phyloP scores from a whole-genome alignment of 768 basidiomycete species.

The Exsudoporus frostii region DNA sequence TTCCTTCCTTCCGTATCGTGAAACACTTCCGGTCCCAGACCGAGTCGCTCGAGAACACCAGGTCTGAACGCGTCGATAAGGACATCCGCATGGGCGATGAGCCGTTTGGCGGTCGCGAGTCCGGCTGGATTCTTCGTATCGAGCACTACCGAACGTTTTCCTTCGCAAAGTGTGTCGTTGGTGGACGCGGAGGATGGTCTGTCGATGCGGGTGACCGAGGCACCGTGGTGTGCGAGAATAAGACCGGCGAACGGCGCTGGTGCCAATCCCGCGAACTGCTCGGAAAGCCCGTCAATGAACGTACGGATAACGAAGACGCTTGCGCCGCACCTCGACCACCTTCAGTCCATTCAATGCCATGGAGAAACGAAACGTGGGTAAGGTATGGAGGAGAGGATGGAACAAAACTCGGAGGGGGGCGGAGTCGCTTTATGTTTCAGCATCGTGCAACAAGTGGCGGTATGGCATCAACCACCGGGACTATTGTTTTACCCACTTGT shows the following conservation, averaged over 20 bases:
- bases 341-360: conserved; percentile 53
- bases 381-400: neutral
- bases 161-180: conserved; percentile 57
- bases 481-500: conserved; percentile 1
- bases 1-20: conserved; percentile 42
- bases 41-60: conserved; percentile 75
- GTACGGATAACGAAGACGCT: neutral
- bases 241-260: conserved; percentile 80
- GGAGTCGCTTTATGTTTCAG: conserved; percentile 12
- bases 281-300: neutral
- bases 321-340: conserved; percentile 43
- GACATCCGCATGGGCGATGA: conserved; percentile 70
- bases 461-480: neutral
- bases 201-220: conserved; percentile 74
- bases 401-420: neutral
- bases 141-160: conserved; percentile 73
- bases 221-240: conserved; percentile 76
- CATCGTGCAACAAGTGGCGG: neutral
- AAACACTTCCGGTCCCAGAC: conserved; percentile 74
- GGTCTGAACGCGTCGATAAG: conserved; percentile 83
- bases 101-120: conserved; percentile 47
- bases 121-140: conserved; percentile 64
- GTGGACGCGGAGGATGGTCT: conserved; percentile 41
- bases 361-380: neutral
- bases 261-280: conserved; percentile 77